A percentile compares a stretch with the other conserved stretches of the same genome.
These are phyloP conservation scores for Neoboletus brunneissimus DNA, from an alignment of 768 basidiomycete genomes.

Conservation along the genomic window DNA sequence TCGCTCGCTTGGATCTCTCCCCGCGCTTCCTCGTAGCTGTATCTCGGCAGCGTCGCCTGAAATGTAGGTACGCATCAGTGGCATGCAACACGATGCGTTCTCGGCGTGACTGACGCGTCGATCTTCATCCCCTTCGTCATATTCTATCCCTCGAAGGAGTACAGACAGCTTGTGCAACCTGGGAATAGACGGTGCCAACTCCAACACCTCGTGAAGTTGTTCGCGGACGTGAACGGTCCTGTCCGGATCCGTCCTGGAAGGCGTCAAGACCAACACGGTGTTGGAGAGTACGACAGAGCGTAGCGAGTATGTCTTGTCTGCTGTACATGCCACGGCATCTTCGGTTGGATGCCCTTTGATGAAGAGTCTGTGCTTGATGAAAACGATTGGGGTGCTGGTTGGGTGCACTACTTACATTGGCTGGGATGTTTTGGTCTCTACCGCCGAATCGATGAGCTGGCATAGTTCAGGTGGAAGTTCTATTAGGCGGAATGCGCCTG, in stretches of 20 bases:
- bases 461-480: constrained; percentile 73
- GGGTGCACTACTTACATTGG: constrained; percentile 23
- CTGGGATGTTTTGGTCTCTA: constrained; percentile 31
- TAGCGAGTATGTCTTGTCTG: constrained; percentile 73
- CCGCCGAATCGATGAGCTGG: constrained; percentile 54
- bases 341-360: constrained; percentile 83
- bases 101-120: constrained; percentile 24
- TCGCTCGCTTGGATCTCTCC: constrained; percentile 80
- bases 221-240: constrained; percentile 69
- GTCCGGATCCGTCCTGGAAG: constrained; percentile 35
- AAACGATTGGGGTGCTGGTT: neutral
- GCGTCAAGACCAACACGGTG: constrained; percentile 71
- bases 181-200: constrained; percentile 76
- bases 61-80: neutral
- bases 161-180: constrained; percentile 63
- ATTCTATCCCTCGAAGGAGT: constrained; percentile 63
- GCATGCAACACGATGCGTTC: neutral
- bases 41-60: constrained; percentile 42
- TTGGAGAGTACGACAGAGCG: constrained; percentile 90
- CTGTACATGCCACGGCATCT: constrained; percentile 88
- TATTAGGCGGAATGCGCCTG: constrained; percentile 62
- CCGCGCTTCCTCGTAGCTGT: constrained; percentile 55
- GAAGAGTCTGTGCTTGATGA: constrained; percentile 44
- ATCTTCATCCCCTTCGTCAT: constrained; percentile 62
- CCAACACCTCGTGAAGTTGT: constrained; percentile 79